A percentile compares a stretch with the other conserved stretches of the same genome.
phyloP scores from a whole-genome alignment of 2,329 filamentous ascomycete genomes.

The Curvularia sp. region DNA sequence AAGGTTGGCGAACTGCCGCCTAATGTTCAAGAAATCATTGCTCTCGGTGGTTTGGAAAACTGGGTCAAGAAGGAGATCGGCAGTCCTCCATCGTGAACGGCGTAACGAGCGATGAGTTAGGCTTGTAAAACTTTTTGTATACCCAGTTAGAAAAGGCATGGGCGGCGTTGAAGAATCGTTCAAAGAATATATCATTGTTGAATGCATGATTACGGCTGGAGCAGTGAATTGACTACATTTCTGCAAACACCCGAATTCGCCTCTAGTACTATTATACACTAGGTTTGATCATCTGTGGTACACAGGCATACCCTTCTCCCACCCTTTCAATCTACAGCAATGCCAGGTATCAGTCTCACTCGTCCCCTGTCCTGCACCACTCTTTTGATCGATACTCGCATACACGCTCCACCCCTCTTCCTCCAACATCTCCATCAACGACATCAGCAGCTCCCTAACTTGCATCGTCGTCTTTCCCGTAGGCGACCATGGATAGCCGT shows the following conservation, averaged over 20 bases:
- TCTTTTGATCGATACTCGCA: conserved; percentile 49
- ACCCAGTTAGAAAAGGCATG: conserved; percentile 17
- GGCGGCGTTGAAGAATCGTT: conserved; percentile 12
- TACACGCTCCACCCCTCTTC: conserved; percentile 51
- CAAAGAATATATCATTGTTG: conserved; percentile 6
- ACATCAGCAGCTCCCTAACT: conserved; percentile 46
- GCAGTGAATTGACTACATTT: background rate
- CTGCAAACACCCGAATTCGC: background rate
- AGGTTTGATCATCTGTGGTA: conserved; percentile 6
- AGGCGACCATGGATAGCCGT: conserved; percentile 44
- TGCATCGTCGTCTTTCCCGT: conserved; percentile 47
- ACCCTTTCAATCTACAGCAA: conserved; percentile 30
- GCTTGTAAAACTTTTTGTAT: conserved; percentile 14
- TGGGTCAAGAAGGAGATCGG: conserved; percentile 79
- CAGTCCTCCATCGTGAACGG: conserved; percentile 27
- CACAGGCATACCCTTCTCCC: conserved; percentile 31
- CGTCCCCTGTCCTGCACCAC: conserved; percentile 21
- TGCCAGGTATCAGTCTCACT: conserved; percentile 39
- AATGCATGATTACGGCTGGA: background rate
- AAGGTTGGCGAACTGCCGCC: conserved; percentile 83
- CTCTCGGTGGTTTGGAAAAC: conserved; percentile 74
- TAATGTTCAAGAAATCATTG: conserved; percentile 74
- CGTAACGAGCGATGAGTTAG: background rate
- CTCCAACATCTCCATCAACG: conserved; percentile 37
- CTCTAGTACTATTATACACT: background rate